Conservation (phyloP, 2,329 filamentous ascomycete species). For the Ophiostoma ips region DNA sequence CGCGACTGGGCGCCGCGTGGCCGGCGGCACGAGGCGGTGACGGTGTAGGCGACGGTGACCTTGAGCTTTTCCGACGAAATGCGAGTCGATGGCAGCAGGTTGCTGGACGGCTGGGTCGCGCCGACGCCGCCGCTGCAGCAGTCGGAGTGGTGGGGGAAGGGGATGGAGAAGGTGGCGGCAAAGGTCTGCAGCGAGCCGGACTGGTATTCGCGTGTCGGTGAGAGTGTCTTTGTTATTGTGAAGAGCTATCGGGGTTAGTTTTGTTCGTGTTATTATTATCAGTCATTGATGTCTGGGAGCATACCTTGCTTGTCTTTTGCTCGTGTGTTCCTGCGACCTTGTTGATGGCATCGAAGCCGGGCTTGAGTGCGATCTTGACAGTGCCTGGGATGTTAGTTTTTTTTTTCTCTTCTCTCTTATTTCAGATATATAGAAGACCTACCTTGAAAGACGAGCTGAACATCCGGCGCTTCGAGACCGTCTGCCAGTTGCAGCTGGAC, state of each 20-base stretch:
- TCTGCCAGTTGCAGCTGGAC: background rate
- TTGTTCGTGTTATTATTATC: too few relatives aligned
- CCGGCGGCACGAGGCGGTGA: background rate
- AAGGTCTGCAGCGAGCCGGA: background rate
- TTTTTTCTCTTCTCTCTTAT: background rate
- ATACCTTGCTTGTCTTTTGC: background rate
- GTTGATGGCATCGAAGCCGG: background rate
- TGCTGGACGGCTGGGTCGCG: background rate
- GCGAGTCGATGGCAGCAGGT: background rate
- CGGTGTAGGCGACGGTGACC: background rate
- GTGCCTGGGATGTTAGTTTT: background rate
- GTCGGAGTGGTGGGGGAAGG: background rate
- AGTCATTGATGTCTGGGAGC: too few relatives aligned
- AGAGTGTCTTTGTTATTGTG: background rate
- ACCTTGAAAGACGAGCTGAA: background rate
- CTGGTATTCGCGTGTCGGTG: background rate
- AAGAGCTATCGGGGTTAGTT: too few relatives aligned
- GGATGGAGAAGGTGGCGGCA: background rate
- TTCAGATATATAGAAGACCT: background rate
- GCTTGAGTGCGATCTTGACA: background rate
- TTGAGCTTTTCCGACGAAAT: background rate
- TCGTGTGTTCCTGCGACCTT: background rate
- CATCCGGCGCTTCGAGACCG: background rate
- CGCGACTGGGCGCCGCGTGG: background rate
- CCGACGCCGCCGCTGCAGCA: background rate